phyloP scores from a whole-genome alignment of 208 protist genomes.

The Trypanosoma mega region DNA sequence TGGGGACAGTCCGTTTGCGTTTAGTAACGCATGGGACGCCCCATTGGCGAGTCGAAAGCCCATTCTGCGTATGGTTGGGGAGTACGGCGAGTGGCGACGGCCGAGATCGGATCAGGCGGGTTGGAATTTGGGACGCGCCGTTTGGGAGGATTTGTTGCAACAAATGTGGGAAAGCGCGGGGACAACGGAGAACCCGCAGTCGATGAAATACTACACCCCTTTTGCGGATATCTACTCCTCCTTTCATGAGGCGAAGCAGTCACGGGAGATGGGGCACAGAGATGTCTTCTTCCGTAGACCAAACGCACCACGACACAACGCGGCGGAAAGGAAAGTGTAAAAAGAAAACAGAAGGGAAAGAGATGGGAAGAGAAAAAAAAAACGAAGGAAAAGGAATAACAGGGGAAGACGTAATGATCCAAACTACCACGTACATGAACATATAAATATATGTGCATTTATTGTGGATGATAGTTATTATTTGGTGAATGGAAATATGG shows the following conservation, averaged over 20 bases:
- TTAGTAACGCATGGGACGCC: slow-evolving; percentile 89
- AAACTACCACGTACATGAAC: not conserved
- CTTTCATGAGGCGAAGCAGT: slow-evolving; percentile 83
- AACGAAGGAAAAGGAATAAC: not conserved
- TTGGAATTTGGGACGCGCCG: slow-evolving; percentile 79
- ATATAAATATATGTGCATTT: not conserved
- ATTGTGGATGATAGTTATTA: too few species aligned
- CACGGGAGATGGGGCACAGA: slow-evolving; percentile 83
- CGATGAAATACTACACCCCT: slow-evolving; percentile 93
- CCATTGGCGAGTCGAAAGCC: slow-evolving; percentile 81
- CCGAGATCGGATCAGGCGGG: slow-evolving; percentile 70
- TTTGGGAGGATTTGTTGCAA: slow-evolving; percentile 88
- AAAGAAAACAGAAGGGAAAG: not conserved
- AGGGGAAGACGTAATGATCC: too few species aligned
- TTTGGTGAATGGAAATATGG: too few species aligned
- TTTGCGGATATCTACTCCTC: slow-evolving; percentile 78
- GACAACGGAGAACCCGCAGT: slow-evolving; percentile 84
- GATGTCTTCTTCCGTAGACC: slow-evolving; percentile 88
- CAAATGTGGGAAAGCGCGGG: slow-evolving; percentile 84
- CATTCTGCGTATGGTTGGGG: slow-evolving; percentile 87
- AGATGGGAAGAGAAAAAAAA: not conserved
- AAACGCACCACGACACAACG: slow-evolving; percentile 82
- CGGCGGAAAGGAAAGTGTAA: slow-evolving; percentile 47
- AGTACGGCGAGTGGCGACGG: slow-evolving; percentile 91
- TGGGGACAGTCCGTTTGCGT: slow-evolving; percentile 80